Percentiles rank a stretch among this genome's conserved stretches.
phyloP scores from a whole-genome alignment of 352 stramenopile species.

The Blastocystis hominis region DNA sequence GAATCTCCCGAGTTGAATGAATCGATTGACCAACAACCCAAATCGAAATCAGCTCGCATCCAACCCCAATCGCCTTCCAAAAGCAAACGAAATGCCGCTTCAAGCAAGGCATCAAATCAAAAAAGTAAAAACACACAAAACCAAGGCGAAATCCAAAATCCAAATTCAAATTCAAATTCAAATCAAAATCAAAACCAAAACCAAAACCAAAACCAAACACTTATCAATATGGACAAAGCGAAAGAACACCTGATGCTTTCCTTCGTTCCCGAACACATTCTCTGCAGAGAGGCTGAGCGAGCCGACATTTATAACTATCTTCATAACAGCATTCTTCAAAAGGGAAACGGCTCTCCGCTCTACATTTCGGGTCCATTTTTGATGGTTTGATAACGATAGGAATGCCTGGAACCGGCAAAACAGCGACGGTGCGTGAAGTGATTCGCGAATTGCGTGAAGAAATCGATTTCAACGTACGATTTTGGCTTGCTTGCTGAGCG shows the following conservation, averaged over 20 bases:
- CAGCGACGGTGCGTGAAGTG: constrained; percentile 66
- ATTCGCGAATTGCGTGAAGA: constrained; percentile 65
- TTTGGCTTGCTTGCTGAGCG: background rate
- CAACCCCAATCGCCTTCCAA: background rate
- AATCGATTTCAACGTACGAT: constrained; percentile 58
- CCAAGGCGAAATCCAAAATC: background rate
- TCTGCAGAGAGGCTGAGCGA: background rate
- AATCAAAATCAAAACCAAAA: background rate
- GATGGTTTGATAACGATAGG: constrained; percentile 22
- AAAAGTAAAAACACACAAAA: background rate
- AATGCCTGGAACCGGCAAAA: constrained; percentile 66
- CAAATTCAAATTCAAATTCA: background rate
- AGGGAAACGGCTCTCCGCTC: constrained; percentile 42
- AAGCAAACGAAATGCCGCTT: background rate
- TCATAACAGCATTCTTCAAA: constrained; percentile 11
- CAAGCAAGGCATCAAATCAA: background rate
- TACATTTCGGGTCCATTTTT: constrained; percentile 30
- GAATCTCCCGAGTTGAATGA: background rate
- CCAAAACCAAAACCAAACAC: background rate
- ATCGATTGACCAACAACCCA: background rate
- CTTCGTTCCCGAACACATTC: constrained; percentile 5
- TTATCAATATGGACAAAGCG: background rate
- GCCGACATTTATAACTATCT: background rate
- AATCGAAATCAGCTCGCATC: background rate
- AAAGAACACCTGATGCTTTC: constrained; percentile 29